phyloP scores from a whole-genome alignment of 257 asterid genomes.

The Gentiana straminea region DNA sequence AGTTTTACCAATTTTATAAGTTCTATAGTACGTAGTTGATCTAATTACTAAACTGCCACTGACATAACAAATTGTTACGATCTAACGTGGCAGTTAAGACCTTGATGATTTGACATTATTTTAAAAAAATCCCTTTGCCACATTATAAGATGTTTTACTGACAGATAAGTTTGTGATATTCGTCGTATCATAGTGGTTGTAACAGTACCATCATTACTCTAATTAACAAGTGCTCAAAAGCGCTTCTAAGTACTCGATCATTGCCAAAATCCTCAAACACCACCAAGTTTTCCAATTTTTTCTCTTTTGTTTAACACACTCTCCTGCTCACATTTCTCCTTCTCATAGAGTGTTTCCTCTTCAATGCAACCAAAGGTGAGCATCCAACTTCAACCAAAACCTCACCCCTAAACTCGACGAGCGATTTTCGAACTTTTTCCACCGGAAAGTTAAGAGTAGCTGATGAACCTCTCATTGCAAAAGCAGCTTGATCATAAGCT shows the following conservation, averaged over 20 bases:
- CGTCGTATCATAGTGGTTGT: too few relatives aligned
- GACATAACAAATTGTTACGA: too few relatives aligned
- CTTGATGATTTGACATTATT: too few relatives aligned
- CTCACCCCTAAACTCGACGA: slow-evolving; percentile 40
- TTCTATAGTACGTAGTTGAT: too few relatives aligned
- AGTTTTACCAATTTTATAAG: too few relatives aligned
- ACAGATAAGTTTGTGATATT: too few relatives aligned
- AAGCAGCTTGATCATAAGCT: slow-evolving; percentile 88
- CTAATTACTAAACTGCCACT: too few relatives aligned
- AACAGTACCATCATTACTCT: too few relatives aligned
- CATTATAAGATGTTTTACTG: too few relatives aligned
- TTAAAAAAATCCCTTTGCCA: too few relatives aligned
- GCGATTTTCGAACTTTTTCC: slow-evolving; percentile 50
- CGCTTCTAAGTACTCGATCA: slow-evolving; percentile 64
- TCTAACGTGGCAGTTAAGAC: too few relatives aligned
- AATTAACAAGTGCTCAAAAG: slow-evolving; percentile 32
- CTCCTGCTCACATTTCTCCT: slow-evolving; percentile 18
- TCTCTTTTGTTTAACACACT: slow-evolving; percentile 10
- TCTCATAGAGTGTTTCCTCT: slow-evolving; percentile 51
- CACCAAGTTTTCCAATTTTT: slow-evolving; percentile 38
- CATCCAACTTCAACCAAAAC: slow-evolving; percentile 46
- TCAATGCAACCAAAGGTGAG: slow-evolving; percentile 72
- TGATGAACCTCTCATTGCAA: slow-evolving; percentile 52
- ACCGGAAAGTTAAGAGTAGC: slow-evolving; percentile 76
- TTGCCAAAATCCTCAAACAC: slow-evolving; percentile 76